These are phyloP conservation scores for Fistulinella staudtii DNA, from an alignment of 1,284 basidiomycete species.

Conservation along the genomic window DNA sequence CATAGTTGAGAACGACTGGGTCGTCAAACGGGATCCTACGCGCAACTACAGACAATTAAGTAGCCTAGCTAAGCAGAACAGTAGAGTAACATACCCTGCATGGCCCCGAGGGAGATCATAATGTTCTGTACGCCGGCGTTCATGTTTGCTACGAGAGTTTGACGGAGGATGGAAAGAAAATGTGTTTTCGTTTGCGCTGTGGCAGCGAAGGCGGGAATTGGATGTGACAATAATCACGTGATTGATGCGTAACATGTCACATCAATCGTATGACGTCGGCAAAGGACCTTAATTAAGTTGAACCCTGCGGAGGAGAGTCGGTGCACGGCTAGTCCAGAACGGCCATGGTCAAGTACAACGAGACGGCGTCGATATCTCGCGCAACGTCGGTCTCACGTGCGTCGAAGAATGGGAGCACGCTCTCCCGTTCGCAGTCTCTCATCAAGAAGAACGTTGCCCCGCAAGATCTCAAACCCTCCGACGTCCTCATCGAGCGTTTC, in stretches of 20 bases:
- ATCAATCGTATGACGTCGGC: constrained; percentile 30
- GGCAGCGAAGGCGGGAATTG: neutral
- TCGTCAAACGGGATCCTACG: constrained; percentile 91
- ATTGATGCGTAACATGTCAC: constrained; percentile 14
- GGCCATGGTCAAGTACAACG: constrained; percentile 34
- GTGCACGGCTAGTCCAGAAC: neutral
- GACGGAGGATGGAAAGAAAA: constrained; percentile 11
- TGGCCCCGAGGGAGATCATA: constrained; percentile 82
- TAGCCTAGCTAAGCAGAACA: neutral
- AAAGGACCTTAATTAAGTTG: neutral
- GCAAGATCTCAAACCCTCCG: constrained; percentile 90
- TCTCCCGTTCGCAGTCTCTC: constrained; percentile 76
- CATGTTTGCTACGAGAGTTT: constrained; percentile 36
- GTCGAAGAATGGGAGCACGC: constrained; percentile 58
- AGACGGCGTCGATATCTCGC: constrained; percentile 53
- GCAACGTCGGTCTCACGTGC: constrained; percentile 69
- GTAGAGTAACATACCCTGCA: constrained; percentile 62
- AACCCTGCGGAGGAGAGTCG: neutral
- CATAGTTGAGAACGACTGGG: constrained; percentile 77
- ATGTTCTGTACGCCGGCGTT: constrained; percentile 65
- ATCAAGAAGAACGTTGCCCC: constrained; percentile 89
- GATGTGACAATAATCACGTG: constrained; percentile 22
- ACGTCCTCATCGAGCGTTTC: constrained; percentile 95
- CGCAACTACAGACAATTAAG: constrained; percentile 54
- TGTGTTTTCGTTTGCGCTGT: neutral